Evolutionary conservation across 148 eudicot genomes (phyloP).

Genomic region (Camellia lanceoleosa): DNA sequence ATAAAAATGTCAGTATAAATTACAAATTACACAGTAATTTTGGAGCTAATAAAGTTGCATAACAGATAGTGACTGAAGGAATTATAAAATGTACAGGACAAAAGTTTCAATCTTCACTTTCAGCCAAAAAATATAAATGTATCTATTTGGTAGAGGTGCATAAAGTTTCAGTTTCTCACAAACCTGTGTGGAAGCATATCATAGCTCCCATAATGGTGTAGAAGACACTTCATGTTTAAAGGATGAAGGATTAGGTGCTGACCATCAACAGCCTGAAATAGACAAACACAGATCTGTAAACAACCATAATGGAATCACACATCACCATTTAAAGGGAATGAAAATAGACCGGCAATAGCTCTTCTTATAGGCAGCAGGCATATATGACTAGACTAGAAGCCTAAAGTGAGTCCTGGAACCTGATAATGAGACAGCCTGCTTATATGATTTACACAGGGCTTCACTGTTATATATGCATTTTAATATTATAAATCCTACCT

Average conservation of each 20-base stretch:
- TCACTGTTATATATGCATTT: not conserved
- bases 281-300: constrained; percentile 1
- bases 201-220: constrained; percentile 85
- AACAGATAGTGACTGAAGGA: not conserved
- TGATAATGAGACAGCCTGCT: not conserved
- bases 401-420: not conserved
- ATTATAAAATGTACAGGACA: not conserved
- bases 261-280: constrained; percentile 89
- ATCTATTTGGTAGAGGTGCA: not conserved
- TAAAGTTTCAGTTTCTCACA: constrained; percentile 15
- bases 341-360: not conserved
- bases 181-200: constrained; percentile 86
- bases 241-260: constrained; percentile 91
- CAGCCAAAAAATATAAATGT: not conserved
- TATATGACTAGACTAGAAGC: not conserved
- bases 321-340: not conserved
- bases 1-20: not conserved
- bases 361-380: not conserved
- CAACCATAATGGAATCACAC: not conserved
- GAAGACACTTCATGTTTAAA: constrained; percentile 86
- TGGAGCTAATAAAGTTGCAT: not conserved
- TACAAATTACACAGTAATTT: not conserved
- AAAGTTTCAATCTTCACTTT: not conserved
- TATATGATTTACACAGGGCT: not conserved
- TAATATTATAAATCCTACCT: not conserved